Percentiles rank a stretch among this genome's conserved stretches.
These are phyloP conservation scores for Fomitiporia mediterranea DNA, from an alignment of 1,284 basidiomycete genomes.

Conservation along the genomic window DNA sequence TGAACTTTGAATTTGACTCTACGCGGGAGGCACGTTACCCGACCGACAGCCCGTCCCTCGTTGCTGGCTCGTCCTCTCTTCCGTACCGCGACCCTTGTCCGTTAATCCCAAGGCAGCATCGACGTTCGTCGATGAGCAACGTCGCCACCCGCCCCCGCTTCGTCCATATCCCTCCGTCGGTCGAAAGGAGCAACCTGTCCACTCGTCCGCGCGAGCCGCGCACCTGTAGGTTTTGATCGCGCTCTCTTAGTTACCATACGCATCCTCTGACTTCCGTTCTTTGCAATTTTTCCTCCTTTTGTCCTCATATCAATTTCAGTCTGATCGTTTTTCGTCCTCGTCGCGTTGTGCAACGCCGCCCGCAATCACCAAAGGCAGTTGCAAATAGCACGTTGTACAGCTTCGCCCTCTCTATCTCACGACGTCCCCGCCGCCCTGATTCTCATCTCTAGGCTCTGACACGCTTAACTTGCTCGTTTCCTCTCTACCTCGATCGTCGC, in stretches of 20 bases:
- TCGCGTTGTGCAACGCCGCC: constrained; percentile 1
- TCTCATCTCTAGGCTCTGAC: neutral
- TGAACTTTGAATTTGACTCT: constrained; percentile 23
- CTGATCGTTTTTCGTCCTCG: constrained; percentile 11
- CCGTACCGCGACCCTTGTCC: too few relatives aligned
- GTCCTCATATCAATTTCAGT: neutral
- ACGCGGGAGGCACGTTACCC: too few relatives aligned
- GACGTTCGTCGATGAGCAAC: neutral
- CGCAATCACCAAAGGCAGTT: constrained; percentile 2
- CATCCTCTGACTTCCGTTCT: constrained; percentile 1
- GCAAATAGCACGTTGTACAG: constrained; percentile 12
- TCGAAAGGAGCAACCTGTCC: constrained; percentile 8
- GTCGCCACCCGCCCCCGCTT: neutral
- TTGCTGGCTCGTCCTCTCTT: too few relatives aligned
- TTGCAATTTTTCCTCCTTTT: constrained; percentile 12
- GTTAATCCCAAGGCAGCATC: too few relatives aligned
- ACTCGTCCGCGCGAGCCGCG: neutral
- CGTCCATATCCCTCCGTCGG: neutral
- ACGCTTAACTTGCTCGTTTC: neutral
- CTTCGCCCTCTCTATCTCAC: constrained; percentile 7
- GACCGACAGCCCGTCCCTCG: too few relatives aligned
- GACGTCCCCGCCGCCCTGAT: neutral
- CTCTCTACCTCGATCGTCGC: neutral
- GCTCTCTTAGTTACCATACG: too few relatives aligned
- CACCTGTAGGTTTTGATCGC: constrained; percentile 16